Conservation (phyloP, 495 filamentous ascomycete genomes). For the Stereocaulon alpinum region DNA sequence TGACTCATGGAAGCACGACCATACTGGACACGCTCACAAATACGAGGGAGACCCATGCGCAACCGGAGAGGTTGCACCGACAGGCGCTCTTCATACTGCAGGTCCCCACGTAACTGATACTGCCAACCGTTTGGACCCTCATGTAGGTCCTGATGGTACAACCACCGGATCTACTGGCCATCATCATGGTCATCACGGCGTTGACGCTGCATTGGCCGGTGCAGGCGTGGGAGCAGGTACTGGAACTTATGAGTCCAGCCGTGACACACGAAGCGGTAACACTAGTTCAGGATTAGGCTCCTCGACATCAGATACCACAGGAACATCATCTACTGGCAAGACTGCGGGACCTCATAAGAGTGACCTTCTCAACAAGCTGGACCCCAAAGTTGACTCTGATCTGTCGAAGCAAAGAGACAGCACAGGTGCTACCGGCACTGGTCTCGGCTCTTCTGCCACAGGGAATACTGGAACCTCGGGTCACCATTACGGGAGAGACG, state of each 20-base stretch:
- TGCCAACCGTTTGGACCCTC: constrained; percentile 41
- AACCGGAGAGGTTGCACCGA: constrained; percentile 25
- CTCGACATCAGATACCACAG: neutral
- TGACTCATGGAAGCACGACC: constrained; percentile 35
- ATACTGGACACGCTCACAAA: constrained; percentile 21
- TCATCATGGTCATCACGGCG: constrained; percentile 11
- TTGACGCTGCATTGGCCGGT: constrained; percentile 15
- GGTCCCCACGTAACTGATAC: constrained; percentile 38
- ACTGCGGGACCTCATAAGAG: constrained; percentile 39
- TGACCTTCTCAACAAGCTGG: constrained; percentile 45
- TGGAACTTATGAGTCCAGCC: constrained; percentile 17
- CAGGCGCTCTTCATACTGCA: constrained; percentile 22
- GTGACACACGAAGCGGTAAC: neutral
- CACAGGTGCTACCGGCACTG: constrained; percentile 3
- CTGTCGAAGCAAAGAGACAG: constrained; percentile 13
- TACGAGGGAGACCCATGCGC: constrained; percentile 26
- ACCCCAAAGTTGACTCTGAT: constrained; percentile 25
- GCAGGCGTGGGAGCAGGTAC: constrained; percentile 15
- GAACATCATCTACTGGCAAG: constrained; percentile 10
- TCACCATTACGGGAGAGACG: constrained; percentile 18
- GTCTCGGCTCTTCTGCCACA: neutral
- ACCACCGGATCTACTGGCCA: neutral
- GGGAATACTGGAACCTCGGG: neutral
- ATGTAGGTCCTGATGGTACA: constrained; percentile 24
- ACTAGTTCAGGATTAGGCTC: neutral